A percentile compares a stretch with the other conserved stretches of the same genome.
phyloP scores from a whole-genome alignment of 768 basidiomycete species.

The Cyclocybe cylindracea region DNA sequence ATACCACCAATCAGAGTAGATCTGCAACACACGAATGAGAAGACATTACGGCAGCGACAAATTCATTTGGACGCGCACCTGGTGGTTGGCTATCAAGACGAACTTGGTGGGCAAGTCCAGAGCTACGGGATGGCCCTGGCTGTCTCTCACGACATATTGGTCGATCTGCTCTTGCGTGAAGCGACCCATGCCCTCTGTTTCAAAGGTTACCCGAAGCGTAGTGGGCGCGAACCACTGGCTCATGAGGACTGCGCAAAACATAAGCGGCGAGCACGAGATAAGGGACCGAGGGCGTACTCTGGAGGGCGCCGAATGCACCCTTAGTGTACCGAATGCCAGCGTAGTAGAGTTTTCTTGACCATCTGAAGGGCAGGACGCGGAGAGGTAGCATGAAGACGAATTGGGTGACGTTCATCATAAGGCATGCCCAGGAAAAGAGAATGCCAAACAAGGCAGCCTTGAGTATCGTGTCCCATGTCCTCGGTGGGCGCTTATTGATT shows the following conservation, averaged over 20 bases:
- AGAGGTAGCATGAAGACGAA: slow-evolving; percentile 71
- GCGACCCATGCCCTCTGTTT: slow-evolving; percentile 64
- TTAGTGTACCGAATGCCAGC: slow-evolving; percentile 79
- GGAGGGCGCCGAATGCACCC: slow-evolving; percentile 74
- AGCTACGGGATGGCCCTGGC: slow-evolving; percentile 53
- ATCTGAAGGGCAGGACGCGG: slow-evolving; percentile 59
- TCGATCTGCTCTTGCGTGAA: slow-evolving; percentile 63
- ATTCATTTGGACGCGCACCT: slow-evolving; percentile 46
- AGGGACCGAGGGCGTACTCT: slow-evolving; percentile 52
- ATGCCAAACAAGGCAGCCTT: slow-evolving; percentile 53
- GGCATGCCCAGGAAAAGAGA: slow-evolving; percentile 62
- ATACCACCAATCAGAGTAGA: slow-evolving; percentile 87
- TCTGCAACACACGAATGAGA: slow-evolving; percentile 34
- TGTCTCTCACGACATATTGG: slow-evolving; percentile 55
- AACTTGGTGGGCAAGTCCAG: slow-evolving; percentile 78
- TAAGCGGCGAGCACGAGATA: neutral
- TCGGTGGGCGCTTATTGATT: slow-evolving; percentile 52
- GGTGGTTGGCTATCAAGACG: slow-evolving; percentile 91
- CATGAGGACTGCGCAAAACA: slow-evolving; percentile 58
- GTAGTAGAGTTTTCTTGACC: slow-evolving; percentile 58
- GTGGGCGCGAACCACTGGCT: slow-evolving; percentile 85
- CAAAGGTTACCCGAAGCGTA: slow-evolving; percentile 69
- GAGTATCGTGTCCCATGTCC: slow-evolving; percentile 53
- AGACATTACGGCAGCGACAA: neutral
- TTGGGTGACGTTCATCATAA: slow-evolving; percentile 75